These are phyloP conservation scores for Asterophora lycoperdoides DNA, from an alignment of 768 basidiomycete genomes.

Conservation along the genomic window DNA sequence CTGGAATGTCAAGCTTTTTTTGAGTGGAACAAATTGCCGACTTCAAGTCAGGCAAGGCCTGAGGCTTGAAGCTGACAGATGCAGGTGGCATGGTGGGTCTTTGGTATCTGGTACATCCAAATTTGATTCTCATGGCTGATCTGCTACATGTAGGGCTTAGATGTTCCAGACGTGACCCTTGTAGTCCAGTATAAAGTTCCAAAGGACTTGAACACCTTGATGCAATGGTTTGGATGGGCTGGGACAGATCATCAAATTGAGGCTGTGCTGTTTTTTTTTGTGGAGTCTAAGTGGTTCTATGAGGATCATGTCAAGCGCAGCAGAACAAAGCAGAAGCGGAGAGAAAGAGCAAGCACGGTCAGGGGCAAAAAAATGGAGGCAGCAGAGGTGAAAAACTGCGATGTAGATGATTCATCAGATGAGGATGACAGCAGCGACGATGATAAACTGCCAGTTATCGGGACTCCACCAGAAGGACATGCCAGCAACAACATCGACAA, in stretches of 20 bases:
- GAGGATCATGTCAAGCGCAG: too few species aligned
- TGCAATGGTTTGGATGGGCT: conserved; percentile 12
- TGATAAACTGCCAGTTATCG: too few species aligned
- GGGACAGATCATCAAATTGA: conserved; percentile 2
- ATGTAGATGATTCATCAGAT: too few species aligned
- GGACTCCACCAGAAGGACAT: too few species aligned
- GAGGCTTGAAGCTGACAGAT: conserved; percentile 15
- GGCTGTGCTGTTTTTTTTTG: conserved; percentile 11
- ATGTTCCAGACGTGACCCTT: conserved; percentile 12
- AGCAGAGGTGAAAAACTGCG: too few species aligned
- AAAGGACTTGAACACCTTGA: conserved; percentile 10
- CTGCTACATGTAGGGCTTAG: conserved; percentile 3
- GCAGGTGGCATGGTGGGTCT: conserved; percentile 14
- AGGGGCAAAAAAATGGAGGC: too few species aligned
- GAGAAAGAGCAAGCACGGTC: too few species aligned
- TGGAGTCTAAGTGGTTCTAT: conserved; percentile 12
- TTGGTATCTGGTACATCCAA: too few species aligned
- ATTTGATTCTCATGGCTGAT: too few species aligned
- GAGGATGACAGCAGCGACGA: too few species aligned
- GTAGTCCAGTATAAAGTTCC: conserved; percentile 15
- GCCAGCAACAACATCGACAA: too few species aligned
- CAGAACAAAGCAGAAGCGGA: too few species aligned
- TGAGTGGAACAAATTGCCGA: conserved; percentile 2
- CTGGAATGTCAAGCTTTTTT: conserved; percentile 13
- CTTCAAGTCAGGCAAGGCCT: conserved; percentile 5